Evolutionary conservation across 1,284 basidiomycete genomes (phyloP), one percentile per base, ranked within the genome.

Genomic region (Cutaneotrichosporon mucoides): DNA sequence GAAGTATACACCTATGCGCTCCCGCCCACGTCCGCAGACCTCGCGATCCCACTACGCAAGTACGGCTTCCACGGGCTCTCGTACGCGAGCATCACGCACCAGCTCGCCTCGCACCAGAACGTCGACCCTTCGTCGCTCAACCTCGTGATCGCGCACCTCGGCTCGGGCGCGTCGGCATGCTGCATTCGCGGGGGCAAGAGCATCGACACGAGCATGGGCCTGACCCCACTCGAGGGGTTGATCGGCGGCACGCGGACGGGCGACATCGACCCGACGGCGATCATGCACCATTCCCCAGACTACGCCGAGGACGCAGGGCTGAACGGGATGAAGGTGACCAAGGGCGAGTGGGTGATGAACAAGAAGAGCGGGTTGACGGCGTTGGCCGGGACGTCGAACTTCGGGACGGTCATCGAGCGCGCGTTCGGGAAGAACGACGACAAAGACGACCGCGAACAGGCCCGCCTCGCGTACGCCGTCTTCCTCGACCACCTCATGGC

Each of bases 241-340:
- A 89, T 90, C 2, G 91, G 92, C n/a, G 89, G 89, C 3, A 92
- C 90, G 1, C 86, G 92, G 53, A 84, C 86, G 7, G 91, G 92
- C 9, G 82, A 83, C 1, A 81, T 92, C 68, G 91, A 95, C 75
- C 88, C 90, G 2, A 87, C 86, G 37, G 83, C 92, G 49, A 87
- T 93, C 68, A 92, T 93, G 78, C 90, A 93, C 75, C 88, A 89
- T 73, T 87, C 87, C 36, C 84, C 83, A 64, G 83, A 85, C 59
- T 73, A 86, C 80, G 47, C 82, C 76, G 55, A 79, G 73, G 66
- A 76, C 41, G 75, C 75, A 7, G 79, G 85, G 54, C 79, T 89
- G 49, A 84, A 83, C 46, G 85, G 76, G 4, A 73, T 79, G 51
- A 62, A 75, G 24, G 78, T 92, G 48, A 88, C 88, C 5, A 81